These are phyloP conservation scores for Stenocarpella maydis DNA, from an alignment of 2,329 filamentous ascomycete genomes.

Conservation along the genomic window DNA sequence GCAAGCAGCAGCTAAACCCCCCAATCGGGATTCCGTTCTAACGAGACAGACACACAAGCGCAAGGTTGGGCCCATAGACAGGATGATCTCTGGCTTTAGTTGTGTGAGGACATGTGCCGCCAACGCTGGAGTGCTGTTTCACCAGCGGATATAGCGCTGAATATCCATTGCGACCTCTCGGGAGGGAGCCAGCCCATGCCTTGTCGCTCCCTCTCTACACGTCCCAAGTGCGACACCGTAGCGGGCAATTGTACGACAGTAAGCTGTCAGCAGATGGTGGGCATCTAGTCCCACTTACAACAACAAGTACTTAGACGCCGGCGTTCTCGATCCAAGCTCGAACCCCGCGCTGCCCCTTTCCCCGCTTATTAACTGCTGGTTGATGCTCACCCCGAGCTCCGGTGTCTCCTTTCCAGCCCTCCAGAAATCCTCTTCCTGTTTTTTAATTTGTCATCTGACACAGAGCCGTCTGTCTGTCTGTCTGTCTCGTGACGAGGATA, in stretches of 20 bases:
- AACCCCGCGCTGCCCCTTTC: constrained; percentile 21
- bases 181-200: background rate
- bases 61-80: background rate
- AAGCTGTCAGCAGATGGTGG: constrained; percentile 1
- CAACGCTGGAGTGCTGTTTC: background rate
- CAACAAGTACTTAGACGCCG: background rate
- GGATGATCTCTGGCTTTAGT: background rate
- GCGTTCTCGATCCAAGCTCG: background rate
- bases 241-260: background rate
- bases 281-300: background rate
- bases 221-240: background rate
- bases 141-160: background rate
- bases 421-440: background rate
- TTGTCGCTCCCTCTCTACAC: background rate
- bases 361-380: constrained; percentile 11
- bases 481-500: background rate
- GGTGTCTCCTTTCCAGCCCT: background rate
- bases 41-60: background rate
- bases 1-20: background rate
- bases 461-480: background rate
- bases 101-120: background rate
- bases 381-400: constrained; percentile 9
- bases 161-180: background rate
- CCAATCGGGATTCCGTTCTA: background rate
- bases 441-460: background rate